Percentiles rank a stretch among this genome's conserved stretches.
Conservation (phyloP, 148 eudicot genomes). For the Chenopodium quinoa region DNA sequence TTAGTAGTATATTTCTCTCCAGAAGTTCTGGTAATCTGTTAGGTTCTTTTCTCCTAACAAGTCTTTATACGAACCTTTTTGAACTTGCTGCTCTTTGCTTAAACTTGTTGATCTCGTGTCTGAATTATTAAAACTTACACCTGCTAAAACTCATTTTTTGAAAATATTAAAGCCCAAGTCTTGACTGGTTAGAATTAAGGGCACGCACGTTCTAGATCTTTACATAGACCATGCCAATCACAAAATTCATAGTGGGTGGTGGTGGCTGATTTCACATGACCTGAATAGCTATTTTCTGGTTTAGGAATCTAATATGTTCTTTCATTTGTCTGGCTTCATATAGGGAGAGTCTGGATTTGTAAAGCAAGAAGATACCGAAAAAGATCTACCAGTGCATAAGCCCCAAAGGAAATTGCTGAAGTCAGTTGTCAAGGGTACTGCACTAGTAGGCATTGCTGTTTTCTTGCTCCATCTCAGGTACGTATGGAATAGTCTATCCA, state of each 20-base stretch:
- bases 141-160: not conserved
- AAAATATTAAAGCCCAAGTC: not conserved
- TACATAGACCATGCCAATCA: not conserved
- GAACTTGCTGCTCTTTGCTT: not conserved
- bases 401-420: slow-evolving; percentile 40
- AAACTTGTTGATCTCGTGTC: not conserved
- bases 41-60: not conserved
- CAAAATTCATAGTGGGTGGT: not conserved
- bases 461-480: slow-evolving; percentile 68
- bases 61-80: not conserved
- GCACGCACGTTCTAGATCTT: not conserved
- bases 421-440: slow-evolving; percentile 62
- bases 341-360: slow-evolving; percentile 28
- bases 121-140: too few species aligned
- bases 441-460: slow-evolving; percentile 56
- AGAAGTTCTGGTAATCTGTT: not conserved
- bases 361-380: slow-evolving; percentile 7
- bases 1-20: not conserved
- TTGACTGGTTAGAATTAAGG: not conserved
- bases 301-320: not conserved
- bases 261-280: not conserved
- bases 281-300: slow-evolving; percentile 5
- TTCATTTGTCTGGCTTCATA: not conserved
- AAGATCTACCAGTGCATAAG: slow-evolving; percentile 32
- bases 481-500: not conserved